Base-by-base conservation (phyloP, 176 grass and related monocot species). In the Panicum miliaceum region DNA sequence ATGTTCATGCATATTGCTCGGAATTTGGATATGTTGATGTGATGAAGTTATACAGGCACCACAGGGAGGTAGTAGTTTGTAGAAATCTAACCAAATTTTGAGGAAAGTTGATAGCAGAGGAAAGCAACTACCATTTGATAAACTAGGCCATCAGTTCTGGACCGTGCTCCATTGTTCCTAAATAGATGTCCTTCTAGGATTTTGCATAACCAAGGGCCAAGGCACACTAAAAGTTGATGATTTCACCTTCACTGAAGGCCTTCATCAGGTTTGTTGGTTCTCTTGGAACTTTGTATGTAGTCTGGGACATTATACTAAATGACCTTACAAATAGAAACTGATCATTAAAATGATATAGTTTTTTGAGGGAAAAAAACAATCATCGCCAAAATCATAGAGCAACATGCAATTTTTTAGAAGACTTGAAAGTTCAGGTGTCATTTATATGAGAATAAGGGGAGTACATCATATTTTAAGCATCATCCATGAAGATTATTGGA, bases 391-490 rank as follows among this genome's bases (percentile, higher is more conserved):
- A 75, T 34, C 16, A 35, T 36, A 36, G 3, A 36, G 6, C 25
- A 29, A 3, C 8, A 36, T 73, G 43, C 32, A 32, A 9, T 71
- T 43, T 67, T 41, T 1, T 32, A 12, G 12, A 36, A 41, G 41
- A 23, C 67, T 25, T 70, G 20, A 70, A 45, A 70, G 67, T 14
- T 45, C 0, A 5, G 7, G 35, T 16, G 26, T 3, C 29, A 67
- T 38, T 38, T 48, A 43, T 13, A 46, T 46, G 5, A 46, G 42
- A 27, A 71, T 16, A 47, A 27, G 7, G 12, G 50, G 36, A 54
- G 40, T 43, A 53, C 35, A 34, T 73, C 38, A 20, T 81, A 37
- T 27, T 86, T 70, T 46, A 77, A 85, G 12, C 38, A 47, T 26
- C 37, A 59, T 77, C 59, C 10, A n/a, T 45, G 19, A 74, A 26